Percentiles rank a stretch among this genome's conserved stretches.
phyloP scores from a whole-genome alignment of 768 basidiomycete species.

The Leccinellum albellum region DNA sequence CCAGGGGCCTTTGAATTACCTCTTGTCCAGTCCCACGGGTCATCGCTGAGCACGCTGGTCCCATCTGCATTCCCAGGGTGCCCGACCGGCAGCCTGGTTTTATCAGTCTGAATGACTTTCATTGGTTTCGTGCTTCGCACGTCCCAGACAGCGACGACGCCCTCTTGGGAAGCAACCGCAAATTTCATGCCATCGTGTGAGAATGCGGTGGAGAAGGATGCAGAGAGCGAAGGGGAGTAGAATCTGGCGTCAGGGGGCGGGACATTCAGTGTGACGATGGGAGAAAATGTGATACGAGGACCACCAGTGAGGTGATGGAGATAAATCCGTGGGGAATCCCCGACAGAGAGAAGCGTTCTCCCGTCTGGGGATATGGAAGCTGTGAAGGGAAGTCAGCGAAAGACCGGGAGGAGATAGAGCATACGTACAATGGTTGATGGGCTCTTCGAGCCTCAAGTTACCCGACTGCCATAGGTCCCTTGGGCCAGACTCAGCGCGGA shows the following conservation, averaged over 20 bases:
- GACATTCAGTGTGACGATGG: slow-evolving; percentile 64
- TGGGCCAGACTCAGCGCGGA: slow-evolving; percentile 43
- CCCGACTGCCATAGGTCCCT: slow-evolving; percentile 49
- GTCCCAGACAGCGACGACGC: slow-evolving; percentile 78
- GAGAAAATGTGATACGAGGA: slow-evolving; percentile 54
- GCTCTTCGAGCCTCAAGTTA: slow-evolving; percentile 54
- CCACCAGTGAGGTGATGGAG: slow-evolving; percentile 76
- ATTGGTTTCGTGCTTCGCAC: slow-evolving; percentile 69
- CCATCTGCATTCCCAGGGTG: slow-evolving; percentile 37
- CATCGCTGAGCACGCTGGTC: slow-evolving; percentile 56
- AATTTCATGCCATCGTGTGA: slow-evolving; percentile 73
- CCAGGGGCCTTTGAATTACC: slow-evolving; percentile 59
- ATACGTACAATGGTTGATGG: slow-evolving; percentile 77
- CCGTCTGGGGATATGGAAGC: slow-evolving; percentile 91
- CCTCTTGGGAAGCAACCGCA: slow-evolving; percentile 81
- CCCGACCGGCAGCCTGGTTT: slow-evolving; percentile 29
- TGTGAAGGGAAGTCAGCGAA: slow-evolving; percentile 29
- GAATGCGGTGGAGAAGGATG: slow-evolving; percentile 80
- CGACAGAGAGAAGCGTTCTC: slow-evolving; percentile 80
- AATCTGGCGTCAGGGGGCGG: slow-evolving; percentile 50
- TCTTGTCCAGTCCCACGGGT: slow-evolving; percentile 66
- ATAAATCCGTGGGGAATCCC: slow-evolving; percentile 84
- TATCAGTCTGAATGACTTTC: slow-evolving; percentile 61
- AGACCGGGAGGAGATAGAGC: background rate
- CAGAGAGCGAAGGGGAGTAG: slow-evolving; percentile 47